Base-by-base conservation (phyloP, 179 eudicot species). In the Kewa caespitosa region DNA sequence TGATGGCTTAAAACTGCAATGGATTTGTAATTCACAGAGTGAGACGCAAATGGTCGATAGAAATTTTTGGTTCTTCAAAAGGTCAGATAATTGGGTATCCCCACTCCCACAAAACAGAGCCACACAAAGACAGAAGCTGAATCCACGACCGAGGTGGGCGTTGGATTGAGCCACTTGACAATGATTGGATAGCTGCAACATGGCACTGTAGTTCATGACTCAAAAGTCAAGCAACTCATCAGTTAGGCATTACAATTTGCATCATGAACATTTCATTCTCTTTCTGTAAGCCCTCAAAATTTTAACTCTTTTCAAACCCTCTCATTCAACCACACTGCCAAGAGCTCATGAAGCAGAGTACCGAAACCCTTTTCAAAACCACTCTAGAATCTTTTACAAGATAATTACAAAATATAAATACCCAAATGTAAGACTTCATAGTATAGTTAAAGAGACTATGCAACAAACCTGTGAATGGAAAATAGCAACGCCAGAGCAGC, bases 401-500 rank as follows among this genome's bases (percentile, higher is more conserved):
- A 50, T 52, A 52, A n/a, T 27, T 46, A 0, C 23, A 63, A 37
- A 67, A 69, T 27, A 74, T 54, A 23, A 25, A 17, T 38, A 27
- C n/a, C 14, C 37, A 38, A 27, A 36, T 42, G 67, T 20, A 32
- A 30, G 30, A 30, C 30, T 46, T 28, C 34, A 69, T 27, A 20
- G 4, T 15, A 57, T 32, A 46, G 54, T 50, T 28, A 69, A 31
- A 18, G 61, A 31, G 28, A 71, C 17, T 27, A 30, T 67, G 38
- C 38, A 41, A 62, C 70, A 46, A 73, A 96, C 99, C 99, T 96
- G 91, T 96, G 99, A 74, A 96, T 96, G 81, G 99, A 77, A 68
- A 96, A 96, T 52, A 96, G 93, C 74, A 96, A 83, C 9, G 99
- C 99, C 79, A 96, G 91, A 76, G 99, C 99, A 33, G 99, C 98